Conservation (phyloP, 208 protist species). For the Porcisia deanei region DNA sequence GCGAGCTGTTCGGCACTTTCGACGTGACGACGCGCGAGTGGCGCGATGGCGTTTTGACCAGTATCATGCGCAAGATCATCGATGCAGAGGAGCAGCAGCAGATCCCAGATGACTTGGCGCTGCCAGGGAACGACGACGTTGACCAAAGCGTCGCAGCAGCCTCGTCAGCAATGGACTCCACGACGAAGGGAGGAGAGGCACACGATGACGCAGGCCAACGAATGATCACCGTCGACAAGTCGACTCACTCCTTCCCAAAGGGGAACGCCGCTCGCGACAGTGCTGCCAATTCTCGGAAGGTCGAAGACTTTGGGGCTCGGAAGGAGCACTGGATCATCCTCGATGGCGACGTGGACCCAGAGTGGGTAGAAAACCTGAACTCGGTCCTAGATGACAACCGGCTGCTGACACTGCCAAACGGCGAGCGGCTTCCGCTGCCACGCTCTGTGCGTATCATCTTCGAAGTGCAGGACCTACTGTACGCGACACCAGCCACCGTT, state of each 20-base stretch:
- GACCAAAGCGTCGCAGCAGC: not conserved
- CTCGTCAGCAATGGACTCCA: not conserved
- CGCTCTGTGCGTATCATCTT: constrained; percentile 98
- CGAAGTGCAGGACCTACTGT: constrained; percentile 97
- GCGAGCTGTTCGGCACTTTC: constrained; percentile 97
- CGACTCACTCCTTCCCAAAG: not conserved
- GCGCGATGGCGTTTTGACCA: constrained; percentile 99
- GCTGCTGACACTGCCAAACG: constrained; percentile 99
- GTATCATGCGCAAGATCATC: constrained; percentile 96
- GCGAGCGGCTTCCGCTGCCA: constrained; percentile 97
- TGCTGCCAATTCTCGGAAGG: not conserved
- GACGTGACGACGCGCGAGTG: constrained; percentile 99
- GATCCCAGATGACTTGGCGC: constrained; percentile 40
- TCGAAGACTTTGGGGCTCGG: not conserved
- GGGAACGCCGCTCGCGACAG: not conserved
- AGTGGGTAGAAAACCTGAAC: constrained; percentile 99
- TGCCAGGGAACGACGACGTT: constrained; percentile 16
- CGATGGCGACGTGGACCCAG: constrained; percentile 99
- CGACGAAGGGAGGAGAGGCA: not conserved
- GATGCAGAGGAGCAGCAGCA: constrained; percentile 81
- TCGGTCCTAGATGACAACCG: constrained; percentile 99
- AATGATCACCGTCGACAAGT: not conserved
- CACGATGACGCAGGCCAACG: not conserved
- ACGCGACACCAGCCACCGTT: constrained; percentile 98
- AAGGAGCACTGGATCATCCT: constrained; percentile 98